Base-by-base conservation (phyloP, 1,139 yeast genomes). In the Nadsonia starkeyi-henricii region DNA sequence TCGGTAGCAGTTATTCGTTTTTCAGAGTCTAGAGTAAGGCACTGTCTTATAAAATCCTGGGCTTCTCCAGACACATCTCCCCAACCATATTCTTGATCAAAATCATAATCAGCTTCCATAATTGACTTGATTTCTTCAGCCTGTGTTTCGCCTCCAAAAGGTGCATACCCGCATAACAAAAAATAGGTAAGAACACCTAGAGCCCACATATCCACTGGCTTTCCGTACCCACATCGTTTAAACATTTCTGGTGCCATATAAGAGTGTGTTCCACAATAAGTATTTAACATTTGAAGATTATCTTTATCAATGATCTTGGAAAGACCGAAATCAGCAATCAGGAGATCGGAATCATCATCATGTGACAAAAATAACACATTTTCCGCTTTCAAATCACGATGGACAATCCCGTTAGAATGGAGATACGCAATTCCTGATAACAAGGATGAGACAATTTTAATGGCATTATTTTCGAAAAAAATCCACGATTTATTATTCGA, bases 361-460 rank as follows among this genome's bases (percentile, higher is more conserved):
- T 63, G 57, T 5, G 70, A 64, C 36, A 64, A 61, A 52, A 89
- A 71, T 51, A 91, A 68, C 48, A 91, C 77, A 59, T 91, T 91
- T 62, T 91, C 98, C 0, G 97, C 96, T 64, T 91, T 91, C 55
- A 91, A 71, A 64, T 91, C 98, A 48, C 97, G 74, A 64, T 91
- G 98, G 15, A 86, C 93, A 49, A 89, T 77, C 45, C 86, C 85
- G 55, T 81, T 78, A 12, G 73, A 69, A 62, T 89, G 97, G 55
- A 89, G 71, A 58, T 85, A 85, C 41, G 73, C 72, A 43, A 89
- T 72, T 2, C 73, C 74, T 2, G 64, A 69, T 2, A 69, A 66
- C 42, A 75, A 63, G 50, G 75, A 75, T 51, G 69, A 68, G 55
- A 77, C 69, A 41, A 77, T 58, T 50, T 75, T 72, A 28, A 68